Base-by-base conservation (phyloP, 2,329 filamentous ascomycete species). In the Talaromyces amestolkiae region DNA sequence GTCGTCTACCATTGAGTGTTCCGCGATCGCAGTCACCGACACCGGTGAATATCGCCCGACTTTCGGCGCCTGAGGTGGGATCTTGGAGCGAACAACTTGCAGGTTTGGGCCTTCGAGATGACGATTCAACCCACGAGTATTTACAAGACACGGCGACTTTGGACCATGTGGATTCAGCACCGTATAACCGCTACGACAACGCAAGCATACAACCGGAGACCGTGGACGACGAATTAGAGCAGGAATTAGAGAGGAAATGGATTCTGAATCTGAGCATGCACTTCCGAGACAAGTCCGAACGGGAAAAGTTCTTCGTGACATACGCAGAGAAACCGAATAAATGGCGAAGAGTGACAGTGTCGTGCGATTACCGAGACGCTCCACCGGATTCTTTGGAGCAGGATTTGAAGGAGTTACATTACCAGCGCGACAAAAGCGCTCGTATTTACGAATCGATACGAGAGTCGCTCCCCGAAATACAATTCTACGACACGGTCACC, bases 261-360 rank as follows among this genome's bases (percentile, higher is more conserved):
- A 98, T 99, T 67, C 83, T 99, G 70, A 99, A 99, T 74, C 85
- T 98, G 67, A 97, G 93, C 78, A 97, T 99, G 95, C 93, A 97
- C 77, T 99, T 97, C 77, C 88, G 93, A 66, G 95, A 99, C 79
- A 89, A 90, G 72, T 96, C 93, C 13, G 91, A 91, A 71, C 87
- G 94, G 51, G 95, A 99, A 77, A 99, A 99, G 77, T 98, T 98
- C 81, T 99, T 98, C 77, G 89, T 99, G 68, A 98, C 95, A 0
- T 99, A 91, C 76, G 91, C 93, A 58, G 90, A 96, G 76, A 85
- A 86, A 58, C 88, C 91, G 4, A 90, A 87, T 68, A 82, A 87
- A 67, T 97, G 93, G 91, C 87, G 92, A 64, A 86, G 94, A 59
- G 90, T 99, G 60, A 98, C 95, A 2, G 88, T 99, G 35, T 97